Percentiles rank a stretch among this genome's conserved stretches.
Evolutionary conservation across 1,284 basidiomycete genomes (phyloP).

Genomic region (Malassezia psittaci): DNA sequence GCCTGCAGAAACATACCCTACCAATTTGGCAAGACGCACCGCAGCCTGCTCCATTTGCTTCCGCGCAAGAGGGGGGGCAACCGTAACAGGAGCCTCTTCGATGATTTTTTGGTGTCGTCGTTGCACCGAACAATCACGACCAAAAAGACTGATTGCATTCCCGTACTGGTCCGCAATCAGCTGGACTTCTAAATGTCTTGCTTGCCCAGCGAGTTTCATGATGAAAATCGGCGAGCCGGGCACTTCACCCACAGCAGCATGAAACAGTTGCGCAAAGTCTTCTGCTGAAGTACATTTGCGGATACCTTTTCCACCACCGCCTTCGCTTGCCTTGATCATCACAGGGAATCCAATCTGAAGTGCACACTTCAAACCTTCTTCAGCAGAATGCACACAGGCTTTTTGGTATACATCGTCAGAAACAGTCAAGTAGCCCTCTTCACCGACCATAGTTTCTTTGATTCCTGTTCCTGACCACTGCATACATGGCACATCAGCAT

Average conservation of each 20-base stretch:
- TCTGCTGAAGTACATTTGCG: constrained; percentile 52
- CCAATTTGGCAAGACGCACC: constrained; percentile 90
- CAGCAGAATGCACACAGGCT: constrained; percentile 81
- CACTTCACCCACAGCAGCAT: constrained; percentile 90
- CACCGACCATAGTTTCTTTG: constrained; percentile 72
- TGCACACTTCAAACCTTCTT: constrained; percentile 74
- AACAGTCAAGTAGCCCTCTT: constrained; percentile 84
- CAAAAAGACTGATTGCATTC: constrained; percentile 96
- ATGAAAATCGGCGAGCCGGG: constrained; percentile 96
- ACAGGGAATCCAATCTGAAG: constrained; percentile 89
- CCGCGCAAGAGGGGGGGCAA: constrained; percentile 64
- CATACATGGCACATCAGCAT: constrained; percentile 96
- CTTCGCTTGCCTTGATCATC: constrained; percentile 99
- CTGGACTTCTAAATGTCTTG: constrained; percentile 95
- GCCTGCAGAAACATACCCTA: constrained; percentile 97
- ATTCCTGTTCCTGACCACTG: constrained; percentile 96
- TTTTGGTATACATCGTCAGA: constrained; percentile 78
- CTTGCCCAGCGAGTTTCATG: constrained; percentile 97
- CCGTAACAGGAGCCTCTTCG: constrained; percentile 97
- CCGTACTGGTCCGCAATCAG: constrained; percentile 98
- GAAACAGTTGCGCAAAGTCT: constrained; percentile 83
- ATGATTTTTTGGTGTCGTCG: constrained; percentile 99
- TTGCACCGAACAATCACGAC: constrained; percentile 98
- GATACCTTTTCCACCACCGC: constrained; percentile 89
- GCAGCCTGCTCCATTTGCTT: constrained; percentile 97